Base-by-base conservation (phyloP, 352 stramenopile species). In the Paralagenidium karlingii region DNA sequence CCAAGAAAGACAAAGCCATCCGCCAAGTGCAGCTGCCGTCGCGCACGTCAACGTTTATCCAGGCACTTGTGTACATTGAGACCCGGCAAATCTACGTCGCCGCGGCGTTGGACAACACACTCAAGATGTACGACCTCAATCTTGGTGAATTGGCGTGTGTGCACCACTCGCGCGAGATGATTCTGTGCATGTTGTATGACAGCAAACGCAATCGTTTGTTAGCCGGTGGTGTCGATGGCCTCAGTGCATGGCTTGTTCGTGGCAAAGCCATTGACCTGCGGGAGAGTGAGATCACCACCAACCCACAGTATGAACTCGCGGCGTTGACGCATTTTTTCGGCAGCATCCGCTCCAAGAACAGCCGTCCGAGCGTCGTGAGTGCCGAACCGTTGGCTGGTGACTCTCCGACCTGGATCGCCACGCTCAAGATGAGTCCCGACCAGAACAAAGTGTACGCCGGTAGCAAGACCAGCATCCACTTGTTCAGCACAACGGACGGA, bases 201-300 rank as follows among this genome's bases (percentile, higher is more conserved):
- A 37, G 15, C 12, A 60, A 45, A 3, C 73, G 70, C 38, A 66
- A 60, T 28, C 60, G 63, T 13, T 43, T 86, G 22, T 53, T 83
- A 20, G 60, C 66, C 15, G 73, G 73, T 7, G 73, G 73, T 5
- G 50, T 82, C 12, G 73, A 83, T 30, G 73, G 73, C 26, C 82
- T 63, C 39, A 47, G 44, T 8, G 73, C 68, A 2, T 86, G 73
- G 73, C 53, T 69, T 24, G 56, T 83, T 15, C 55, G 63, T 7
- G 60, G 61, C 11, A 78, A 74, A 26, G 43, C 58, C 19, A 41
- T 59, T 1, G 49, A 55, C 34, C 38, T 18, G 56, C 51, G n/a
- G n/a, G n/a, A n/a, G 16, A 43, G 49, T 1, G 64, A 77, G 36
- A 54, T 45, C 40, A 43, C 55, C 9, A 37, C 80, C 26, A 82